A percentile compares a stretch with the other conserved stretches of the same genome.
Conservation (phyloP, 768 basidiomycete species). For the Termitomyces titanicus region DNA sequence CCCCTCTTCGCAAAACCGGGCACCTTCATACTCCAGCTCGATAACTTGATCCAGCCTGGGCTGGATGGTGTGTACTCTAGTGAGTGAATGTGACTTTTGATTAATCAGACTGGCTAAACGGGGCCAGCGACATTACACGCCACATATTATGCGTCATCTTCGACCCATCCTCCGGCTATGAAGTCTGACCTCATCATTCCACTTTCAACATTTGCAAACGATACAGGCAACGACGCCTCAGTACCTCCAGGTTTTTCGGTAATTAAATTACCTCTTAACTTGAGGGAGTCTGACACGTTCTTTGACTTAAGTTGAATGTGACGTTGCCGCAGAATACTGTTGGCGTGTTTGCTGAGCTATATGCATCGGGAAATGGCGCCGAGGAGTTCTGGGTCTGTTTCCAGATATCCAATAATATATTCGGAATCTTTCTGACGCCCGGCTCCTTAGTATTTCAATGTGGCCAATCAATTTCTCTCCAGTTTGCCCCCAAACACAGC, state of each 20-base stretch:
- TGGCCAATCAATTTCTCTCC: constrained; percentile 52
- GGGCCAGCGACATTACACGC: constrained; percentile 58
- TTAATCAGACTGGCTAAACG: not conserved
- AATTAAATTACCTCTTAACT: not conserved
- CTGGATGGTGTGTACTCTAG: constrained; percentile 69
- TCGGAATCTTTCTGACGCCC: not conserved
- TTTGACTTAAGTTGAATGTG: constrained; percentile 50
- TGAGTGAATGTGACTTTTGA: constrained; percentile 17
- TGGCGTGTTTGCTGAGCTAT: constrained; percentile 64
- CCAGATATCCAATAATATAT: not conserved
- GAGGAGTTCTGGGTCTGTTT: constrained; percentile 71
- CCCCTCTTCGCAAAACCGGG: constrained; percentile 69
- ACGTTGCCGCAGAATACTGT: constrained; percentile 70
- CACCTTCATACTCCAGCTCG: constrained; percentile 67
- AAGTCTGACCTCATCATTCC: constrained; percentile 66
- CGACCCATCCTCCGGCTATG: constrained; percentile 48
- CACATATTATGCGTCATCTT: constrained; percentile 65
- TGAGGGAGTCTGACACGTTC: not conserved
- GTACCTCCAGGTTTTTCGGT: constrained; percentile 75
- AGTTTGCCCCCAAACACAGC: constrained; percentile 44
- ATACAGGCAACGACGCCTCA: constrained; percentile 63
- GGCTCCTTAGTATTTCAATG: constrained; percentile 58
- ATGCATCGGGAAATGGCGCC: constrained; percentile 53
- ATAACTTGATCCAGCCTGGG: constrained; percentile 59
- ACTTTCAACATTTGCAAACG: constrained; percentile 58